These are phyloP conservation scores for Rhizopogon sp. DNA, from an alignment of 768 basidiomycete species.

Conservation along the genomic window DNA sequence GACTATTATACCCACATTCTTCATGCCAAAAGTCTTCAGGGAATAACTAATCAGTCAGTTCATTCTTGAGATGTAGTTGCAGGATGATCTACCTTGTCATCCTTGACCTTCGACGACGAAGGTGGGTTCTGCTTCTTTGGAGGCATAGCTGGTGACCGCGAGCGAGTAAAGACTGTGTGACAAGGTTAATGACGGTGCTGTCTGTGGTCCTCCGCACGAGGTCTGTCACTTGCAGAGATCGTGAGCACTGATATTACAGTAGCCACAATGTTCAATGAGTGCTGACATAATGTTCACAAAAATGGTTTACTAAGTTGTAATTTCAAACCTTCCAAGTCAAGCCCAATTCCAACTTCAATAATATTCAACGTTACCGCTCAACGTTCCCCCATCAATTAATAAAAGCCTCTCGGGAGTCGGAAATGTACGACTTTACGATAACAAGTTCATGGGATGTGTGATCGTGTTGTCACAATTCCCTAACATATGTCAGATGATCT, in stretches of 20 bases:
- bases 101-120: slow-evolving; percentile 66
- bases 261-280: neutral
- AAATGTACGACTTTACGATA: too few species aligned
- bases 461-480: too few species aligned
- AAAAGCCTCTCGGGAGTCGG: too few species aligned
- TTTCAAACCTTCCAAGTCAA: neutral
- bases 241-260: neutral
- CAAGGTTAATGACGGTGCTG: slow-evolving; percentile 5
- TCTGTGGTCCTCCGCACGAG: neutral
- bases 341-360: too few species aligned
- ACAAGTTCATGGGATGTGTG: too few species aligned
- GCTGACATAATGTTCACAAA: neutral
- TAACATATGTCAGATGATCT: too few species aligned
- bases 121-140: slow-evolving; percentile 68
- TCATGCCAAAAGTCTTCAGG: slow-evolving; percentile 79
- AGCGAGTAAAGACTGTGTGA: neutral
- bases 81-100: slow-evolving; percentile 62
- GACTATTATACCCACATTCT: slow-evolving; percentile 56
- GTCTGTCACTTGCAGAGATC: neutral
- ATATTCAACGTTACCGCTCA: too few species aligned
- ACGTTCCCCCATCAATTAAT: too few species aligned
- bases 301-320: neutral
- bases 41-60: slow-evolving; percentile 25
- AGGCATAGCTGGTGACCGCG: slow-evolving; percentile 45
- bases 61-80: slow-evolving; percentile 9